Evolutionary conservation across 306 rosid genomes (phyloP), one percentile per base, ranked within the genome.

Genomic region (Ormosia semicastrata): DNA sequence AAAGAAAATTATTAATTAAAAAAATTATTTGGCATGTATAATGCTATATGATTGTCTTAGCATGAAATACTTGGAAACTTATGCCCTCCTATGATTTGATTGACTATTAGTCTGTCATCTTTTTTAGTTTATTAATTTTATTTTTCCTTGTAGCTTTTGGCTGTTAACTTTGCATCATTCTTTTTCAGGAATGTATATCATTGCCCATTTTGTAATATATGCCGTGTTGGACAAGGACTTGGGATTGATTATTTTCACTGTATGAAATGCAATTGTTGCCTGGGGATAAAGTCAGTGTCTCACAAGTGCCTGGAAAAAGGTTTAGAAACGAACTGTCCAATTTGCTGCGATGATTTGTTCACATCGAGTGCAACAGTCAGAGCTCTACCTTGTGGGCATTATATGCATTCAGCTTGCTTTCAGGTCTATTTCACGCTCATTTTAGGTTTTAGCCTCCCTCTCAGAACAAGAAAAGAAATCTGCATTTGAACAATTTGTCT

Each of bases 371-470:
- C 97, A 58, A 89, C 98, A 4, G 97, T 96, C 81, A 90, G 99
- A 83, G 94, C 92, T 70, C 92, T 93, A 77, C 97, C 98, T 9
- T 96, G 99, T 86, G 99, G 99, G 63, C 99, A 96, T 86, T 96
- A 93, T 88, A 96, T 96, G 99, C 99, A 96, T 89, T 96, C 99
- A 40, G 97, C 98, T 84, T 96, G 99, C 89, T 96, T 96, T 88
- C 99, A 96, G 99, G 99, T 92, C 60, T 78, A 47, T 84, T 47
- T 54, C 63, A 69, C 47, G 41, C 59, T 53, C 43, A 13, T 79
- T 63, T 66, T 33, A 82, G 63, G 33, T 40, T 41, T 49, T 49
- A 46, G 34, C 2, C 30, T 9, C 36, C 66, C 18, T 66, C 65
- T 12, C 52, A 57, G 34, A 41, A 50, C 33, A 11, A 52, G 37